Evolutionary conservation across 2,329 filamentous ascomycete genomes (phyloP), one percentile per base, ranked within the genome.

Genomic region (Colletotrichum endophyticum): DNA sequence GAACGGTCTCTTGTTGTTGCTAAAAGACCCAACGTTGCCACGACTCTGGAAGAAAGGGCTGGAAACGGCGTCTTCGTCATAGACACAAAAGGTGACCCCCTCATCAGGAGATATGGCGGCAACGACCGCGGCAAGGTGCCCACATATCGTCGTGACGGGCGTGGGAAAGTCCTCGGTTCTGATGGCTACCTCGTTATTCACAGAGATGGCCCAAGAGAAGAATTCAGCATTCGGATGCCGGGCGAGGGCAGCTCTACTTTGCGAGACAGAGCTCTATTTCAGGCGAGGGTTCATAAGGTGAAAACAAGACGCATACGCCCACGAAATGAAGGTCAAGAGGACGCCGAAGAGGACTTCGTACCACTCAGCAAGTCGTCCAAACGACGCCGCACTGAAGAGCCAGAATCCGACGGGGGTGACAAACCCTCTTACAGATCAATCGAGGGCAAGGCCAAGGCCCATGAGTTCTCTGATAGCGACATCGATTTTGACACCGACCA

Each of bases 61-160:
- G 68, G 81, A 78, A 82, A 28, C 78, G 82, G 81, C 53, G 81
- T 89, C 5, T 96, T 91, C 82, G 80, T 91, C 61, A 81, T 95
- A 68, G 96, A 99, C 84, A 91, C 88, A 57, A 92, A 92, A 81
- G 96, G 96, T 0, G 96, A 99, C 80, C 87, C 89, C 6, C 89
- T 95, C 64, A 95, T 97, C 78, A 84, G 94, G 61, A 90, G 90
- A 30, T 98, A 96, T 82, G 95, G 95, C 3, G 90, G 91, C 32
- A 89, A 94, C 53, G 92, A 98, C 82, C 91, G 91, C 44, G 94
- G 94, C 78, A 91, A 90, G 70, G 86, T 98, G 13, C 95, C 96
- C 0, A 80, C 85, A 4, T 98, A 98, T 82, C 89, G 89, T 77
- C 92, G 95, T 8, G 86, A 87, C 77, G 95, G 95, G 16, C 87